Base-by-base conservation (phyloP, 2,329 filamentous ascomycete species). In the Curvularia sp. region DNA sequence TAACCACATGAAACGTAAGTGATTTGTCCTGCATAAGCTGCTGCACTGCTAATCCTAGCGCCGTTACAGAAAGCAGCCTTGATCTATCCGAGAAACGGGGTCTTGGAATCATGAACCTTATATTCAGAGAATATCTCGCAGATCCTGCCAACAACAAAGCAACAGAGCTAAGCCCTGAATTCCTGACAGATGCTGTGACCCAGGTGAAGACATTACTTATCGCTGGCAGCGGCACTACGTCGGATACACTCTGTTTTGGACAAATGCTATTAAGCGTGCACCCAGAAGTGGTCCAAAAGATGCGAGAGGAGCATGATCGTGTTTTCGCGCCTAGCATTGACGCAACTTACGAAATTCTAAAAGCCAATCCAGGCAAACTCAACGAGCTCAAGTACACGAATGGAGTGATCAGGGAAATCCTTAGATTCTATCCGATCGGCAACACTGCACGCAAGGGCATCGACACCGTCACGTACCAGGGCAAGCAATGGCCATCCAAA, bases 341-440 rank as follows among this genome's bases (percentile, higher is more conserved):
- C 5, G 69, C 70, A 4, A 76, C 77, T 0, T 78, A 77, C 30
- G 64, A 70, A 2, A 69, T 76, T 28, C 75, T 87, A 20, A 69
- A 74, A 33, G 61, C 75, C 2, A 73, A 83, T 26, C 79, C 82
- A 0, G 69, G 77, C 26, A 74, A 82, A 3, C 75, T 87, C 49
- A 84, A 83, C 68, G 75, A 79, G 42, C 76, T 87, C 24, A 77
- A 79, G 0, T 86, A 84, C 67, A 84, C 83, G 3, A 73, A 72
- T 5, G 84, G 83, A 26, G 78, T 85, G 7, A 78, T 85, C 60
- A 83, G 83, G 57, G 85, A 87, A 70, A 78, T 79, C 0, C 75
- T 87, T 3, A 79, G 85, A 5, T 65, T 86, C 33, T 84, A 81
- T 62, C 82, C 84, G 0, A 80, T 84, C 0, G 84, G 73, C 0